These are phyloP conservation scores for Babesia ovis DNA, from an alignment of 169 alveolate species.

Conservation along the genomic window DNA sequence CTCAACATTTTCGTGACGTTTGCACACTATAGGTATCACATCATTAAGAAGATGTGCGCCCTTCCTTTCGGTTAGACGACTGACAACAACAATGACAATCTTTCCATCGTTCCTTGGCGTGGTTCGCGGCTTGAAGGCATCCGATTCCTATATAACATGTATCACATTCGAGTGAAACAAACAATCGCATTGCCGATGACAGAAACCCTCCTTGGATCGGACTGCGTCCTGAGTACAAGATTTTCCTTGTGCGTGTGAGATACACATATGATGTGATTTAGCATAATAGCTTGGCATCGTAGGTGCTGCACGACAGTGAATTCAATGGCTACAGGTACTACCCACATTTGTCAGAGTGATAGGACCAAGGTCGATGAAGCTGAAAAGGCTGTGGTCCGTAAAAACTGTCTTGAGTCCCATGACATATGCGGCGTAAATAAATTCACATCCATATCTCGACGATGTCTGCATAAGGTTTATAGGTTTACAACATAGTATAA, in stretches of 20 bases:
- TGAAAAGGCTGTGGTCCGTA: constrained; percentile 99
- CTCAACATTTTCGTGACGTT: constrained; percentile 88
- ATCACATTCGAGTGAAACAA: constrained; percentile 17
- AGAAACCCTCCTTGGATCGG: constrained; percentile 89
- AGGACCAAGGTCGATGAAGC: constrained; percentile 93
- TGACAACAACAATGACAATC: constrained; percentile 91
- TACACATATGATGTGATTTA: constrained; percentile 93
- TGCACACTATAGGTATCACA: constrained; percentile 94
- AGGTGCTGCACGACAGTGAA: constrained; percentile 7
- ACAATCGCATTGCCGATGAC: constrained; percentile 88
- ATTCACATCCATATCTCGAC: constrained; percentile 45
- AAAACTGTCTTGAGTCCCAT: constrained; percentile 87
- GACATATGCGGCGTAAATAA: constrained; percentile 53
- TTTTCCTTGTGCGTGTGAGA: constrained; percentile 95
- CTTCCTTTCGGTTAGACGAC: constrained; percentile 95
- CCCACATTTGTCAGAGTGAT: constrained; percentile 90
- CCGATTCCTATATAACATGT: constrained; percentile 61
- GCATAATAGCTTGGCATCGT: constrained; percentile 51
- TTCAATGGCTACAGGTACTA: constrained; percentile 50
- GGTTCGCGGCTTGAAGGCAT: constrained; percentile 73
- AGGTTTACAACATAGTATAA: background rate
- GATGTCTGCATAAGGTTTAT: constrained; percentile 18
- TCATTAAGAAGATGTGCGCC: constrained; percentile 96
- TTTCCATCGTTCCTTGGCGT: constrained; percentile 79
- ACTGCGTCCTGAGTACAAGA: constrained; percentile 90